phyloP scores from a whole-genome alignment of 2,329 filamentous ascomycete genomes.

The Arthrinium puccinioides region DNA sequence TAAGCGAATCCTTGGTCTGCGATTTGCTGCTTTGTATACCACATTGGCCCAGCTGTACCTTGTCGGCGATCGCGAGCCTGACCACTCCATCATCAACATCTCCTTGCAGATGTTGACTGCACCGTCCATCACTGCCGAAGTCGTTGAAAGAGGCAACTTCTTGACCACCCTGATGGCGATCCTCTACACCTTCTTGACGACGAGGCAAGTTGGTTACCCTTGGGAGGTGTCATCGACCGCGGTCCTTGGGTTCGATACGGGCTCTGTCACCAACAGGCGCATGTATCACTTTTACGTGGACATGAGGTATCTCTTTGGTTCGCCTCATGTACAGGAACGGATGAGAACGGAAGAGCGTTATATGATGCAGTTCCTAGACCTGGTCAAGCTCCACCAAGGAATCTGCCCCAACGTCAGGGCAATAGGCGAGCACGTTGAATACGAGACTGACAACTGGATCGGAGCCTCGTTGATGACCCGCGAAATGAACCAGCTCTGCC shows the following conservation, averaged over 20 bases:
- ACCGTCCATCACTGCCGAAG: constrained; percentile 90
- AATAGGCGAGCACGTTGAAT: constrained; percentile 92
- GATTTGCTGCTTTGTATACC: constrained; percentile 94
- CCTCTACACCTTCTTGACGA: constrained; percentile 93
- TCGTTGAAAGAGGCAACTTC: constrained; percentile 92
- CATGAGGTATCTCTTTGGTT: constrained; percentile 82
- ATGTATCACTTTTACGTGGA: constrained; percentile 99
- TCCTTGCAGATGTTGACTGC: constrained; percentile 96
- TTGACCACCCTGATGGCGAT: constrained; percentile 93
- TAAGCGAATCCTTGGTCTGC: constrained; percentile 84
- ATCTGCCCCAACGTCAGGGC: constrained; percentile 93
- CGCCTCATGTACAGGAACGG: constrained; percentile 78
- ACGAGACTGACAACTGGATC: constrained; percentile 97
- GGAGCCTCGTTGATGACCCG: constrained; percentile 89
- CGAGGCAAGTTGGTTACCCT: constrained; percentile 89
- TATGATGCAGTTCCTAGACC: constrained; percentile 86
- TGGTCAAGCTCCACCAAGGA: constrained; percentile 93
- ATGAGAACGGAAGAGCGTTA: constrained; percentile 81
- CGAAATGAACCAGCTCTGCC: constrained; percentile 88
- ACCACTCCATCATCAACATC: constrained; percentile 97
- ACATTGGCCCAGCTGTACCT: constrained; percentile 89
- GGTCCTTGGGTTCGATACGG: constrained; percentile 85
- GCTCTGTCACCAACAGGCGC: constrained; percentile 86
- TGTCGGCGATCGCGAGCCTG: constrained; percentile 90
- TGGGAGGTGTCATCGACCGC: constrained; percentile 81